phyloP scores from a whole-genome alignment of 768 basidiomycete genomes.

The Termitomyces sp. region DNA sequence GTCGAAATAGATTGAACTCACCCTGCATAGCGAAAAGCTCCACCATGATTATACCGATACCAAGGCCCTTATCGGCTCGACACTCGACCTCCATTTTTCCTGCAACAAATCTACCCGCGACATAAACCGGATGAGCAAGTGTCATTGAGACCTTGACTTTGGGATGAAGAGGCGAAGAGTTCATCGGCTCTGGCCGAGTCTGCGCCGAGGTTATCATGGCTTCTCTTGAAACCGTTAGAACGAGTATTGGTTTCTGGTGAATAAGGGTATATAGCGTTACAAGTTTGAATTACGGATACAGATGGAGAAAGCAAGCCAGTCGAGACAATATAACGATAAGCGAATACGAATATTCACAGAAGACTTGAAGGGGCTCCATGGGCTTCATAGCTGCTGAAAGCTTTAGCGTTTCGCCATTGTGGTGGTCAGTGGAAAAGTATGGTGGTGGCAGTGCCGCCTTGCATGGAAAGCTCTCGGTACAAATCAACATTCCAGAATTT shows the following conservation, averaged over 20 bases:
- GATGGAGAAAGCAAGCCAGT: constrained; percentile 1
- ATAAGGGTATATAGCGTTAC: background rate
- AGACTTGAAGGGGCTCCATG: background rate
- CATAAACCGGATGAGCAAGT: constrained; percentile 52
- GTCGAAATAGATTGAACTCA: constrained; percentile 17
- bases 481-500: background rate
- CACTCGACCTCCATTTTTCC: constrained; percentile 82
- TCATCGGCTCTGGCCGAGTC: constrained; percentile 59
- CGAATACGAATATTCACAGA: background rate
- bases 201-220: constrained; percentile 12
- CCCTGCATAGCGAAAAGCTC: constrained; percentile 75
- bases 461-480: background rate
- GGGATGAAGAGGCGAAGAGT: constrained; percentile 71
- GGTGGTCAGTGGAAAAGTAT: background rate
- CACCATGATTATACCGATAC: constrained; percentile 70
- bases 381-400: background rate
- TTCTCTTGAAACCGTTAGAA: background rate
- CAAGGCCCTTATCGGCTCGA: constrained; percentile 67
- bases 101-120: constrained; percentile 60
- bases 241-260: background rate
- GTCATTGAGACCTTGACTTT: constrained; percentile 68
- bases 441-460: constrained; percentile 10
- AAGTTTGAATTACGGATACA: background rate
- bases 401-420: constrained; percentile 12
- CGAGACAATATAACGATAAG: background rate